Percentiles rank a stretch among this genome's conserved stretches.
phyloP scores from a whole-genome alignment of 345 rosid species.

The Ailanthus altissimus region DNA sequence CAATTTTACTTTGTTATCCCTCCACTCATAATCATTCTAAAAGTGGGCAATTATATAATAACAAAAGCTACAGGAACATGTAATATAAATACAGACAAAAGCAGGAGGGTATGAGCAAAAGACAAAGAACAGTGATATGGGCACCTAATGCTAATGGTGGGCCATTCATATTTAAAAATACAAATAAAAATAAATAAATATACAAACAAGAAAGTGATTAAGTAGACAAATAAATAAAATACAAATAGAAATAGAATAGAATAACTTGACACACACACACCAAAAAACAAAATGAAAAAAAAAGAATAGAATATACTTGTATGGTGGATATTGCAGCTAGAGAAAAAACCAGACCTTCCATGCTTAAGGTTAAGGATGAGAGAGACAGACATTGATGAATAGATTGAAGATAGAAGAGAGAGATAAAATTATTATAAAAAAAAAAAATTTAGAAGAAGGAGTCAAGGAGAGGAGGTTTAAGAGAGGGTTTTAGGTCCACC shows the following conservation, averaged over 20 bases:
- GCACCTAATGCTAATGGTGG: slow-evolving; percentile 48
- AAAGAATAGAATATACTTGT: slow-evolving; percentile 39
- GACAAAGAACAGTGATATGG: slow-evolving; percentile 46
- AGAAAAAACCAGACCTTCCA: slow-evolving; percentile 44
- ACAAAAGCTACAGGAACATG: not conserved
- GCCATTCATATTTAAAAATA: slow-evolving; percentile 29
- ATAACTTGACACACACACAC: slow-evolving; percentile 10
- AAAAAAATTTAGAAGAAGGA: slow-evolving; percentile 13
- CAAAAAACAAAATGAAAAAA: not conserved
- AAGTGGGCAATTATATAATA: not conserved
- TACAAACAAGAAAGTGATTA: not conserved
- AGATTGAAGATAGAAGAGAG: slow-evolving; percentile 23
- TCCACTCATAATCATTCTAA: no score
- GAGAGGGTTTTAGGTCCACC: slow-evolving; percentile 87
- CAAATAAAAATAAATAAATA: slow-evolving; percentile 9
- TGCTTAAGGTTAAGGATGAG: slow-evolving; percentile 37
- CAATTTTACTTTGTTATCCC: no score
- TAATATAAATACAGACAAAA: slow-evolving; percentile 15
- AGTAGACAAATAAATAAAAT: slow-evolving; percentile 20
- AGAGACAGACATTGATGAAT: slow-evolving; percentile 37
- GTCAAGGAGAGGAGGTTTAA: slow-evolving; percentile 42
- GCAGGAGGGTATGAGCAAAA: slow-evolving; percentile 10
- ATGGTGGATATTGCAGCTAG: slow-evolving; percentile 72
- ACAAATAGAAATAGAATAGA: not conserved
- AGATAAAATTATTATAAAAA: no score